phyloP scores from a whole-genome alignment of 495 filamentous ascomycete genomes.

The Corynascus novoguineensis region DNA sequence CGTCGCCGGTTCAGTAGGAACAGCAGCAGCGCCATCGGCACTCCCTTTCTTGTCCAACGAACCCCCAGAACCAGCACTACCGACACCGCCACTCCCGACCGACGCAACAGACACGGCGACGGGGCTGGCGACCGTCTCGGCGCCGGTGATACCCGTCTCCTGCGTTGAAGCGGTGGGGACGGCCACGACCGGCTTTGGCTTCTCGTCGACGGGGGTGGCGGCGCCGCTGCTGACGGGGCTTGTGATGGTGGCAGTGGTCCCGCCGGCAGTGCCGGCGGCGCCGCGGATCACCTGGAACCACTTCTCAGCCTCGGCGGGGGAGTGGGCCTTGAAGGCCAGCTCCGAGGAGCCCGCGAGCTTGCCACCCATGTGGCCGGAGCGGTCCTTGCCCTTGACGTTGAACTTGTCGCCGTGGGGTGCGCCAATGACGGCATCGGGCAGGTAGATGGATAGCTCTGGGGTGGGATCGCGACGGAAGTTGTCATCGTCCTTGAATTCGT shows the following conservation, averaged over 20 bases:
- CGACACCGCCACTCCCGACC: not conserved
- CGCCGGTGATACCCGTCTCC: conserved; percentile 31
- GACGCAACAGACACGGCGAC: conserved; percentile 6
- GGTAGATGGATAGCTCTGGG: conserved; percentile 83
- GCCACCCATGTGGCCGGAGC: conserved; percentile 44
- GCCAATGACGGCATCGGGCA: conserved; percentile 84
- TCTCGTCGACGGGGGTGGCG: conserved; percentile 10
- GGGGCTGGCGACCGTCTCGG: conserved; percentile 35
- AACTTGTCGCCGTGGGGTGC: conserved; percentile 74
- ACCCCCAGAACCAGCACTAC: not conserved
- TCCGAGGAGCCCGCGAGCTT: conserved; percentile 50
- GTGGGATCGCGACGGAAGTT: conserved; percentile 72
- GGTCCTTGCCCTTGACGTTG: conserved; percentile 91
- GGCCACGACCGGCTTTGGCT: conserved; percentile 17
- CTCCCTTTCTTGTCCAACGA: not conserved
- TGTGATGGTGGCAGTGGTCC: conserved; percentile 18
- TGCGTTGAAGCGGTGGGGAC: conserved; percentile 25
- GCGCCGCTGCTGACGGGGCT: not conserved
- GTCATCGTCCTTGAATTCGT: conserved; percentile 94
- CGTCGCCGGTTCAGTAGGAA: not conserved
- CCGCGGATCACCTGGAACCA: conserved; percentile 70
- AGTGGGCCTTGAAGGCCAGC: conserved; percentile 61
- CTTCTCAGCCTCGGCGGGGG: conserved; percentile 65
- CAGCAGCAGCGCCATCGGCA: not conserved
- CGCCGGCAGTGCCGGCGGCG: conserved; percentile 38